phyloP scores from a whole-genome alignment of 2,329 filamentous ascomycete genomes.

The Xylariaceae sp. region DNA sequence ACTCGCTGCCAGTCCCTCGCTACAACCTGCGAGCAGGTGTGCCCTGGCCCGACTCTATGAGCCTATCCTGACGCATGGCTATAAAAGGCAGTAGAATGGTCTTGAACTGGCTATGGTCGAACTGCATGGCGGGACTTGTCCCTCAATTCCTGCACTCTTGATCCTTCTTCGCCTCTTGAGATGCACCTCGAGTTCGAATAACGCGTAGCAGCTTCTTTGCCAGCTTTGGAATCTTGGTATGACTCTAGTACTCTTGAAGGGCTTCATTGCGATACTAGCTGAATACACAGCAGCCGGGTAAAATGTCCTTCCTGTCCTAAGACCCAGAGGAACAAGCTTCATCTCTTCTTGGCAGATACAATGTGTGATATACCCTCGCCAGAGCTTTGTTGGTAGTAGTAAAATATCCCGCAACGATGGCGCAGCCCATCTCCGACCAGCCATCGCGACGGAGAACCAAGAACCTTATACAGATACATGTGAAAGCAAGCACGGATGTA shows the following conservation, averaged over 20 bases:
- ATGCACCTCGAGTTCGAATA: conserved; percentile 24
- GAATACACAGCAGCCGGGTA: conserved; percentile 22
- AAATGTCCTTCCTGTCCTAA: conserved; percentile 22
- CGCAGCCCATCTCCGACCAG: neutral
- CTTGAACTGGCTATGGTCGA: conserved; percentile 34
- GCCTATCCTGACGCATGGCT: conserved; percentile 46
- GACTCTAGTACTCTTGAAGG: conserved; percentile 20
- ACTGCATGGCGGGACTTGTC: conserved; percentile 22
- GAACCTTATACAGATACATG: conserved; percentile 13
- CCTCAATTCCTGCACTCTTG: conserved; percentile 15
- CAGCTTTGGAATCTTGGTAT: conserved; percentile 24
- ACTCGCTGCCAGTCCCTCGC: conserved; percentile 51
- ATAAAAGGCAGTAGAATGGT: conserved; percentile 38
- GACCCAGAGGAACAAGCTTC: conserved; percentile 20
- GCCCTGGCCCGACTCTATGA: conserved; percentile 39
- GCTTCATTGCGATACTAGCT: conserved; percentile 21
- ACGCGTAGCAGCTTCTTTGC: conserved; percentile 23
- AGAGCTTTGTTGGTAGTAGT: conserved; percentile 15
- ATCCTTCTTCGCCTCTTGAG: conserved; percentile 22
- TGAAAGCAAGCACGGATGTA: conserved; percentile 15
- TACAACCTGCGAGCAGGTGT: conserved; percentile 47
- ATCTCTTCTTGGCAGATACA: conserved; percentile 17
- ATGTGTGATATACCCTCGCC: conserved; percentile 12
- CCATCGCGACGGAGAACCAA: neutral
- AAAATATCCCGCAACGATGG: too few species aligned